Percentiles rank a stretch among this genome's conserved stretches.
phyloP scores from a whole-genome alignment of 176 grass and related monocot species.

The Avena eriantha region DNA sequence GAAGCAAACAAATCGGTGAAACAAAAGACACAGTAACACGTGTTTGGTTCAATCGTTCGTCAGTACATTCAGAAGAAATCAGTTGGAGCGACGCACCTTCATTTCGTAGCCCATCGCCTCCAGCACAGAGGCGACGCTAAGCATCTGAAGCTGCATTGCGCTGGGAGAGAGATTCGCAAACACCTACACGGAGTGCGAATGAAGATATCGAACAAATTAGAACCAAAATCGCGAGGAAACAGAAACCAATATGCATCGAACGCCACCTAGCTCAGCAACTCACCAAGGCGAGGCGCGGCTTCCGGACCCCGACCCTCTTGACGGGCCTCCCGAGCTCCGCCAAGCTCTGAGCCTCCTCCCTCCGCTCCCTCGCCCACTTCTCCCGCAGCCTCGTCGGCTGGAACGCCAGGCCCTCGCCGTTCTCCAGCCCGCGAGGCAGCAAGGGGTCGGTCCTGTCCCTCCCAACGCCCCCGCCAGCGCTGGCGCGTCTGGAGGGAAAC shows the following conservation, averaged over 20 bases:
- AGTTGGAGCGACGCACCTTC: constrained; percentile 57
- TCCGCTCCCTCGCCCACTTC: constrained; percentile 70
- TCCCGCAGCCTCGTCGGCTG: constrained; percentile 73
- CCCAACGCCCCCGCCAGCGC: not conserved
- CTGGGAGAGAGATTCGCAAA: constrained; percentile 72
- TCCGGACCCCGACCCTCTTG: constrained; percentile 55
- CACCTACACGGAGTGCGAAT: constrained; percentile 53
- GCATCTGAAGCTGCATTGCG: constrained; percentile 90
- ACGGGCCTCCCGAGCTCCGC: constrained; percentile 51
- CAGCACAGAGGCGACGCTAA: constrained; percentile 75
- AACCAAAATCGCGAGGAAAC: constrained; percentile 4
- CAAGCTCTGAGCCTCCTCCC: constrained; percentile 58
- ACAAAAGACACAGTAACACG: not conserved
- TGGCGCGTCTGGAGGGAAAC: constrained; percentile 31
- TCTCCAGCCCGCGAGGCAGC: constrained; percentile 47
- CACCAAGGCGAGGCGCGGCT: constrained; percentile 91
- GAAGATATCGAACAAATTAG: constrained; percentile 39
- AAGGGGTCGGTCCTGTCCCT: not conserved
- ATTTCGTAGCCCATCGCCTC: constrained; percentile 90
- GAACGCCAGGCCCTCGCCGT: constrained; percentile 63
- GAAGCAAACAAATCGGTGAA: constrained; percentile 29
- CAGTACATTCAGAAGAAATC: not conserved
- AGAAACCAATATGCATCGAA: not conserved
- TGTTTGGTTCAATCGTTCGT: not conserved
- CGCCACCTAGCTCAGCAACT: constrained; percentile 29